Percentiles rank a stretch among this genome's conserved stretches.
Conservation (phyloP, 2,329 filamentous ascomycete genomes). For the Ceratocystis variospora region DNA sequence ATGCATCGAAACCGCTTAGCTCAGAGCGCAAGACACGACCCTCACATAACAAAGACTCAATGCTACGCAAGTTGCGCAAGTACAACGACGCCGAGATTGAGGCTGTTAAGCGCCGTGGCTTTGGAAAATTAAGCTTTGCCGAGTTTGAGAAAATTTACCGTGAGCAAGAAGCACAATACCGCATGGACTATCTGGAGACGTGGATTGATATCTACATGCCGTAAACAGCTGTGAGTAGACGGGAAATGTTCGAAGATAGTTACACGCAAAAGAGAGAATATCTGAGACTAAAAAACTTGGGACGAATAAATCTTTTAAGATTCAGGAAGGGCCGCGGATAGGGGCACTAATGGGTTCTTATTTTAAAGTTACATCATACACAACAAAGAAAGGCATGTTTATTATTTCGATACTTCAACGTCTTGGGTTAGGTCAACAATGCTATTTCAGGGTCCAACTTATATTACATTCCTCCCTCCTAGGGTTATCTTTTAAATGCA, state of each 20-base stretch:
- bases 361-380: neutral
- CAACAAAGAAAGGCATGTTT: too few species aligned
- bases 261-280: neutral
- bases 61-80: conserved; percentile 36
- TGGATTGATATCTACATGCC: conserved; percentile 80
- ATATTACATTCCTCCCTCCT: neutral
- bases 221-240: conserved; percentile 25
- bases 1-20: neutral
- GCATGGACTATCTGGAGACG: conserved; percentile 67
- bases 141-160: conserved; percentile 72
- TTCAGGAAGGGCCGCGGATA: neutral
- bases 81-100: conserved; percentile 55
- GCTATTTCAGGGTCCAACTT: neutral
- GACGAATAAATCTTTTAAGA: neutral
- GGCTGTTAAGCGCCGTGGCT: conserved; percentile 58
- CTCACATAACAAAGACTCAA: conserved; percentile 20
- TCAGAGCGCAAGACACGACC: neutral
- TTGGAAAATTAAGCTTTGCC: conserved; percentile 59
- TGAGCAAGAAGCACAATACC: conserved; percentile 45
- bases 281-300: too few species aligned
- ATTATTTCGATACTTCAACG: neutral
- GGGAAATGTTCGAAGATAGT: neutral
- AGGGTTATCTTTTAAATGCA: neutral
- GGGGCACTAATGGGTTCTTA: neutral
- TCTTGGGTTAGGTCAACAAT: neutral